A percentile compares a stretch with the other conserved stretches of the same genome.
Evolutionary conservation across 164 flowering plant genomes (phyloP).

Genomic region (Sextonia rubra): DNA sequence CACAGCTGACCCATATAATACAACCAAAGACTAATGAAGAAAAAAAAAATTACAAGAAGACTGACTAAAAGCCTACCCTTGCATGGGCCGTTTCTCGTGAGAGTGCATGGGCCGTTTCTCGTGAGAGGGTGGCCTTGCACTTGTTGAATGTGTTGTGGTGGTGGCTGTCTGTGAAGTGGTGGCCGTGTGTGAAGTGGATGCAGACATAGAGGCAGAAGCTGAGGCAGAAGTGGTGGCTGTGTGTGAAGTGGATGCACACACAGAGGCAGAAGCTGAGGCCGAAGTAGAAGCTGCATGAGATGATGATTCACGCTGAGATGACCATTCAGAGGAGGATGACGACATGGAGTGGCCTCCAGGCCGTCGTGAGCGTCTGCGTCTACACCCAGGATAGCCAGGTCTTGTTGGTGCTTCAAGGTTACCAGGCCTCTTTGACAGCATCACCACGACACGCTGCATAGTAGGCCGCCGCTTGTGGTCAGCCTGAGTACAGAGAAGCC

Average conservation of each 20-base stretch:
- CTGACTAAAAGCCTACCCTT: neutral
- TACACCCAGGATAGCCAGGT: constrained; percentile 66
- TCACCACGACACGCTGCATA: constrained; percentile 60
- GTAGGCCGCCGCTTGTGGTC: constrained; percentile 64
- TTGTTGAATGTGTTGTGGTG: constrained; percentile 15
- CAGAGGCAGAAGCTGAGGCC: constrained; percentile 20
- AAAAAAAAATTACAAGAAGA: neutral
- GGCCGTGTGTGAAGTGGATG: too few species aligned
- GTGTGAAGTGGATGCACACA: too few species aligned
- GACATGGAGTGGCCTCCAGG: neutral
- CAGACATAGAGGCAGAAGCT: too few species aligned
- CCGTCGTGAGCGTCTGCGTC: constrained; percentile 17
- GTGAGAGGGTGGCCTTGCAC: neutral
- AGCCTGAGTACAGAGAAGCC: constrained; percentile 67
- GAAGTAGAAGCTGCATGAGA: constrained; percentile 14
- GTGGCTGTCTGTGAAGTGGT: constrained; percentile 4
- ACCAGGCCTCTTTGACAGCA: constrained; percentile 53
- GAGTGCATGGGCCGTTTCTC: constrained; percentile 2
- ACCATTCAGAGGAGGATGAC: constrained; percentile 26
- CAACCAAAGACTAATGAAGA: neutral
- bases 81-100: constrained; percentile 1
- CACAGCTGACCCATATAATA: neutral
- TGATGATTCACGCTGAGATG: constrained; percentile 9
- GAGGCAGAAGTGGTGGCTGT: constrained; percentile 4
- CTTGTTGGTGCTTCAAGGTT: constrained; percentile 61